These are phyloP conservation scores for Lactuca sativa DNA, from an alignment of 129 eudicot species.

Conservation along the genomic window DNA sequence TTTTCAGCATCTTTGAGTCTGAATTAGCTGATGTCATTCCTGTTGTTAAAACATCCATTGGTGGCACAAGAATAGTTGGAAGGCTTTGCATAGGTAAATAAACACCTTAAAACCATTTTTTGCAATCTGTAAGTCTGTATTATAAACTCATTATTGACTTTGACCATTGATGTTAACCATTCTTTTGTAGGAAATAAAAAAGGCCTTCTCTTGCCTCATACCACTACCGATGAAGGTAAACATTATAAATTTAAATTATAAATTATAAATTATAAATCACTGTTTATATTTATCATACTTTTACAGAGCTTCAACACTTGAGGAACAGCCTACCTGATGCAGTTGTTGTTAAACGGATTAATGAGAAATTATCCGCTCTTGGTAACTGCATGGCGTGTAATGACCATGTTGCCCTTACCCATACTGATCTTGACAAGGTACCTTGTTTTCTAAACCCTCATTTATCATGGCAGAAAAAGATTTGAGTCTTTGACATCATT, in stretches of 20 bases:
- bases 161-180: slow-evolving; percentile 15
- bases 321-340: slow-evolving; percentile 88
- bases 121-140: neutral
- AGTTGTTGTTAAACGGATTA: slow-evolving; percentile 89
- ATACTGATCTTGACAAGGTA: slow-evolving; percentile 94
- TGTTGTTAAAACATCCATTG: slow-evolving; percentile 86
- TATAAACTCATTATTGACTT: neutral
- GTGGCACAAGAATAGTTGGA: slow-evolving; percentile 82
- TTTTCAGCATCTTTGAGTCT: slow-evolving; percentile 80
- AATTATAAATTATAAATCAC: neutral
- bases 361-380: slow-evolving; percentile 83
- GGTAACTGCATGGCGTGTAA: slow-evolving; percentile 98
- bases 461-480: neutral
- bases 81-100: slow-evolving; percentile 77
- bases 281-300: neutral
- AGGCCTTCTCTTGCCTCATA: slow-evolving; percentile 75
- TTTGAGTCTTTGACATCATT: neutral
- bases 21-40: slow-evolving; percentile 85
- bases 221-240: slow-evolving; percentile 78
- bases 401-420: slow-evolving; percentile 96
- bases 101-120: neutral
- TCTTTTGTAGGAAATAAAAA: slow-evolving; percentile 63
- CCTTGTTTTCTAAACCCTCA: neutral
- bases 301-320: slow-evolving; percentile 84
- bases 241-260: neutral